Evolutionary conservation across 2,329 filamentous ascomycete genomes (phyloP), one percentile per base, ranked within the genome.

Genomic region (Botrytis porri): DNA sequence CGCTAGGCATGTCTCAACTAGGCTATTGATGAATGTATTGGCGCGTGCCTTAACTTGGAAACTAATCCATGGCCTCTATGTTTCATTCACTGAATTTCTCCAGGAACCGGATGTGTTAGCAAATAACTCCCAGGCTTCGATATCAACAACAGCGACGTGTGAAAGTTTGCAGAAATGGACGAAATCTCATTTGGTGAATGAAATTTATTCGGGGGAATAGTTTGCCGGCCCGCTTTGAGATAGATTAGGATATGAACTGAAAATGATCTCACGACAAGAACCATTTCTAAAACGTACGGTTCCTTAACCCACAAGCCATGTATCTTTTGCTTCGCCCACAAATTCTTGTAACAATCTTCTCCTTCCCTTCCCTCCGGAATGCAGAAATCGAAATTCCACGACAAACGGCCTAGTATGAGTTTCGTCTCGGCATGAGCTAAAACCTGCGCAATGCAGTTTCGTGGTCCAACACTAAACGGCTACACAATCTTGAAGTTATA

Each of bases 161-260:
- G 78, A 82, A 51, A 83, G 87, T 73, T 88, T 88, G 88, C 82
- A 80, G 10, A 76, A 77, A 9, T 89, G 84, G 82, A 87, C 86
- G 7, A 77, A 80, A 20, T 80, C 81, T 3, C 83, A 87, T 76
- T 81, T 86, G 12, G 84, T 84, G 1, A 82, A 83, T 25, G 85
- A 87, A 79, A 87, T 88, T 75, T 86, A 89, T 76, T 87, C 86
- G 69, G 87, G 87, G 14, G 62, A 64, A 10, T 64, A 41, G 41
- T 32, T 45, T 43, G 18, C 29, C 29, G 12, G 29, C 5, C 8
- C 20, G 9, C 57, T 4, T 59, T 35, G 57, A 59, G 12, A 22
- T 5, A 29, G 6, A 59, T 22, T 20, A 32, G 57, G 35, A 59
- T 59, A 35, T 32, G 29, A 59, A 59, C 29, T 7, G 9, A 12